Evolutionary conservation across 306 rosid species (phyloP).

Genomic region (Prinsepia uniflora): DNA sequence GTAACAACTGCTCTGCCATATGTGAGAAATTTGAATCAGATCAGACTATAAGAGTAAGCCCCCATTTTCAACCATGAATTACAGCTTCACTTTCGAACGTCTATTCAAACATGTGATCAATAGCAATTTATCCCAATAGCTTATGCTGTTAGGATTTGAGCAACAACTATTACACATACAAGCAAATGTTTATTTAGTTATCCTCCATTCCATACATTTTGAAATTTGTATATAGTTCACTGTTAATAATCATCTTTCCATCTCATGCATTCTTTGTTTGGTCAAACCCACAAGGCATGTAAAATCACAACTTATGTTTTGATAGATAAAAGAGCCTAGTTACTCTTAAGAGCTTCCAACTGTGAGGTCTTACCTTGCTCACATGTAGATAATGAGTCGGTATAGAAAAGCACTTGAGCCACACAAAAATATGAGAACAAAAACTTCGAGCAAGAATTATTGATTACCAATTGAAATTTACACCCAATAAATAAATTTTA

Average conservation of each 20-base stretch:
- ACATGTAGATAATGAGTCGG: neutral
- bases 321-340: neutral
- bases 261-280: neutral
- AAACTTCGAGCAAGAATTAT: neutral
- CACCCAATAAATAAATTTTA: slow-evolving; percentile 11
- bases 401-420: neutral
- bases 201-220: neutral
- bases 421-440: neutral
- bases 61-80: neutral
- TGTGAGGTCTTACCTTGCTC: slow-evolving; percentile 1
- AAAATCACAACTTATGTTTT: neutral
- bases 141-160: neutral
- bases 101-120: neutral
- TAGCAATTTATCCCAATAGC: slow-evolving; percentile 6
- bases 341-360: neutral
- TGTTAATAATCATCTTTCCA: neutral
- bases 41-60: slow-evolving; percentile 6
- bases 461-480: neutral
- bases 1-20: slow-evolving; percentile 65
- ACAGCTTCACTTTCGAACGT: neutral
- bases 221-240: neutral
- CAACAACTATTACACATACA: neutral
- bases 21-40: slow-evolving; percentile 31
- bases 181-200: neutral
- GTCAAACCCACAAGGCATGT: neutral